A percentile compares a stretch with the other conserved stretches of the same genome.
Conservation (phyloP, 257 asterid genomes). For the Pogostemon cablin region DNA sequence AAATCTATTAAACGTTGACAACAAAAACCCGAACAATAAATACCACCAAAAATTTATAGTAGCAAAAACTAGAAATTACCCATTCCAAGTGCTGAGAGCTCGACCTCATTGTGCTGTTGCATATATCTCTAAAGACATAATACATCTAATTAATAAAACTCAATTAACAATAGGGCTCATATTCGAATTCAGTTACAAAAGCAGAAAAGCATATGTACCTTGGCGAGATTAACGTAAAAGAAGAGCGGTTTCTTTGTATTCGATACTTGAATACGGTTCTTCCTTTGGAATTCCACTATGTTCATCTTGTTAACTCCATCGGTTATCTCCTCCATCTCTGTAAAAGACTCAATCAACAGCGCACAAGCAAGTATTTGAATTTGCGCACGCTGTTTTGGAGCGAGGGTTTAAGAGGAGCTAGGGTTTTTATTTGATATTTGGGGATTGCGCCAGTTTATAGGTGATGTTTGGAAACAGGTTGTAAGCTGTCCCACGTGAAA, state of each 20-base stretch:
- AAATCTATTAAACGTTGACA: not conserved
- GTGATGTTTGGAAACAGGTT: slow-evolving; percentile 25
- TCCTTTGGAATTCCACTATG: slow-evolving; percentile 56
- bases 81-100: slow-evolving; percentile 93
- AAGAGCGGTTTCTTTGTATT: slow-evolving; percentile 76
- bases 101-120: slow-evolving; percentile 82
- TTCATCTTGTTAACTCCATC: slow-evolving; percentile 61
- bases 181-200: not conserved
- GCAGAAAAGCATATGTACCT: slow-evolving; percentile 40
- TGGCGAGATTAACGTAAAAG: slow-evolving; percentile 82
- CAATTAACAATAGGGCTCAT: not conserved
- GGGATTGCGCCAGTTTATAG: slow-evolving; percentile 24
- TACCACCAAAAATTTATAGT: not conserved
- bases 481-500: not conserved
- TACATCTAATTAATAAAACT: slow-evolving; percentile 20
- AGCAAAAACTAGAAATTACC: slow-evolving; percentile 48
- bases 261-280: slow-evolving; percentile 84
- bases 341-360: not conserved
- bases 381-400: slow-evolving; percentile 2
- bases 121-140: slow-evolving; percentile 60
- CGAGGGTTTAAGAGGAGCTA: slow-evolving; percentile 37
- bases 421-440: slow-evolving; percentile 37
- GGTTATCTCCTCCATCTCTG: slow-evolving; percentile 57
- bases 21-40: not conserved
- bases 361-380: not conserved